These are phyloP conservation scores for Aspergillus ochraceoroseus DNA, from an alignment of 2,329 filamentous ascomycete genomes.

Conservation along the genomic window DNA sequence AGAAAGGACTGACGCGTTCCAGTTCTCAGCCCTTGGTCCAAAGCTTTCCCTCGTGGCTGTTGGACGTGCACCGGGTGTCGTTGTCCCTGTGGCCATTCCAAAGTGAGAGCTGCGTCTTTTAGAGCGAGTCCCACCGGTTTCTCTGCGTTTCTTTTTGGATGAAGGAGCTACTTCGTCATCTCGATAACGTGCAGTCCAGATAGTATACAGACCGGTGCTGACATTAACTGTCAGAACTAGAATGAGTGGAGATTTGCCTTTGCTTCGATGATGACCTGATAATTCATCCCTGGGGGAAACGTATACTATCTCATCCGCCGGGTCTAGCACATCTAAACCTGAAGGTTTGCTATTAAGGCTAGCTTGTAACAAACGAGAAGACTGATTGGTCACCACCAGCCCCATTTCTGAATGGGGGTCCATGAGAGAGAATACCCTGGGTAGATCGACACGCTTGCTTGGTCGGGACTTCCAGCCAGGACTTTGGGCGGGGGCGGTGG, in stretches of 20 bases:
- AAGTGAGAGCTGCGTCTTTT: conserved; percentile 64
- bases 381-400: conserved; percentile 61
- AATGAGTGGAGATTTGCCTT: conserved; percentile 54
- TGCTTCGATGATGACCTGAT: conserved; percentile 22
- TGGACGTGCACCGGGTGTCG: conserved; percentile 65
- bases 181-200: conserved; percentile 80
- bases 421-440: conserved; percentile 71
- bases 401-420: conserved; percentile 84
- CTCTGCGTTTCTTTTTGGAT: conserved; percentile 43
- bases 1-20: conserved; percentile 41
- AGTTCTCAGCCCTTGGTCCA: conserved; percentile 49
- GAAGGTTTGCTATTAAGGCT: conserved; percentile 26
- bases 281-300: conserved; percentile 62
- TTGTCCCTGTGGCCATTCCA: conserved; percentile 61
- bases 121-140: conserved; percentile 60
- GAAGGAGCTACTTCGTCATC: conserved; percentile 56
- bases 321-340: conserved; percentile 59
- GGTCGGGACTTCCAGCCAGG: conserved; percentile 55
- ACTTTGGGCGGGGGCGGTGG: conserved; percentile 49
- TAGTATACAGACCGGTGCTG: conserved; percentile 68
- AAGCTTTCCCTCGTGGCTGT: conserved; percentile 72
- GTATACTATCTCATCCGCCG: conserved; percentile 77
- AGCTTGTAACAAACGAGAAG: conserved; percentile 32
- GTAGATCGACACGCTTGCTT: conserved; percentile 52
- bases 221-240: conserved; percentile 77